A percentile compares a stretch with the other conserved stretches of the same genome.
phyloP scores from a whole-genome alignment of 768 basidiomycete genomes.

The Chalciporus piperatus region DNA sequence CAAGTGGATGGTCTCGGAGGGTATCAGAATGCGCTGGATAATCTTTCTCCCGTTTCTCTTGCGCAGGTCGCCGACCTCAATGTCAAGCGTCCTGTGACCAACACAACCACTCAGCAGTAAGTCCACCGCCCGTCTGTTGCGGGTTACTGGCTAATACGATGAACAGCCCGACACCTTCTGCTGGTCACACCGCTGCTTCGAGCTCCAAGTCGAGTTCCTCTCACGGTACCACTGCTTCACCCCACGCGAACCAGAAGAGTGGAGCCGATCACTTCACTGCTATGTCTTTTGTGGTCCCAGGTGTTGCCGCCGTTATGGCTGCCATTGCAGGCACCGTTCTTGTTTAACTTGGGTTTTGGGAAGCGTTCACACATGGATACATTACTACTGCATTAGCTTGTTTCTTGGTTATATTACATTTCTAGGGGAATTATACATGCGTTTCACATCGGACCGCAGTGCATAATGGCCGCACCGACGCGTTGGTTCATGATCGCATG shows the following conservation, averaged over 20 bases:
- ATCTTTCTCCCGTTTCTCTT: slow-evolving; percentile 25
- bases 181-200: not conserved
- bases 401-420: not conserved
- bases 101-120: slow-evolving; percentile 12
- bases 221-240: slow-evolving; percentile 16
- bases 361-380: slow-evolving; percentile 2
- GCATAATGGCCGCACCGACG: no score
- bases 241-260: slow-evolving; percentile 34
- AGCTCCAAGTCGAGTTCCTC: slow-evolving; percentile 8
- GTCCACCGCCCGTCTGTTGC: not conserved
- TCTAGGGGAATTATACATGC: not conserved
- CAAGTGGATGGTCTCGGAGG: slow-evolving; percentile 36
- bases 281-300: slow-evolving; percentile 21
- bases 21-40: slow-evolving; percentile 47
- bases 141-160: not conserved
- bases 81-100: slow-evolving; percentile 16
- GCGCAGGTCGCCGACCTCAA: slow-evolving; percentile 20
- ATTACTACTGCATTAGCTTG: slow-evolving; percentile 9
- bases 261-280: slow-evolving; percentile 26
- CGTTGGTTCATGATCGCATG: not conserved
- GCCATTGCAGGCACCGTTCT: slow-evolving; percentile 23
- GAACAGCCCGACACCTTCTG: slow-evolving; percentile 4
- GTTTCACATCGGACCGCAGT: not conserved
- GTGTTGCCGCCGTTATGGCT: slow-evolving; percentile 22
- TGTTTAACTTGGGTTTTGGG: slow-evolving; percentile 11